Conservation (phyloP, 2,329 filamentous ascomycete species). For the Sphaerostilbella broomeana region DNA sequence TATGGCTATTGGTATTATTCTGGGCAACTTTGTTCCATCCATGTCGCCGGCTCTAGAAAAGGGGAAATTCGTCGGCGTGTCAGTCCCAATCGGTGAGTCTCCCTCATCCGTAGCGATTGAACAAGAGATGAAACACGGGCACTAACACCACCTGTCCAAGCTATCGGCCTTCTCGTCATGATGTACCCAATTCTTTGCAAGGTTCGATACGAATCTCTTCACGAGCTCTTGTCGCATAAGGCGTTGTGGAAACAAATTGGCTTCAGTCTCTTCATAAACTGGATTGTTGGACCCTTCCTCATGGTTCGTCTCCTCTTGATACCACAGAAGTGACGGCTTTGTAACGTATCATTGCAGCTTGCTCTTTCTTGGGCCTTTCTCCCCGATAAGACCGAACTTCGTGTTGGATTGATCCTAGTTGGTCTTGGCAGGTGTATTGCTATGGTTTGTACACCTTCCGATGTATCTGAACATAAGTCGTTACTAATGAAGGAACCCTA, state of each 20-base stretch:
- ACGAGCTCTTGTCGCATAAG: slow-evolving; percentile 54
- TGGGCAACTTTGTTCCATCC: slow-evolving; percentile 66
- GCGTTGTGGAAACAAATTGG: slow-evolving; percentile 71
- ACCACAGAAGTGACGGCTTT: neutral
- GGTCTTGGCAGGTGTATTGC: slow-evolving; percentile 82
- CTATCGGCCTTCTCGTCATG: slow-evolving; percentile 78
- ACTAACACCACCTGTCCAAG: slow-evolving; percentile 32
- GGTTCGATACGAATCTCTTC: slow-evolving; percentile 69
- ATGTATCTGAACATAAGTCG: neutral
- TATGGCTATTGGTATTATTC: slow-evolving; percentile 67
- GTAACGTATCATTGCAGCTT: slow-evolving; percentile 37
- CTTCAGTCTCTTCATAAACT: slow-evolving; percentile 73
- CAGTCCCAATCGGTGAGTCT: slow-evolving; percentile 54
- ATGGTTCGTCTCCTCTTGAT: slow-evolving; percentile 51
- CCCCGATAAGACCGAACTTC: slow-evolving; percentile 50
- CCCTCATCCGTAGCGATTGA: no score
- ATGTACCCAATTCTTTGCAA: slow-evolving; percentile 94
- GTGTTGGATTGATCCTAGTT: slow-evolving; percentile 70
- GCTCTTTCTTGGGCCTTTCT: slow-evolving; percentile 63
- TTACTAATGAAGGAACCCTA: slow-evolving; percentile 13
- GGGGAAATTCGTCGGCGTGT: slow-evolving; percentile 65
- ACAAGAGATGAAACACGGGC: no score
- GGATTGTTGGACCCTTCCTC: slow-evolving; percentile 73
- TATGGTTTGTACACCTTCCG: slow-evolving; percentile 51
- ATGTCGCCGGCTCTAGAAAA: slow-evolving; percentile 57